Evolutionary conservation across 225 moss, liverwort and hornwort species (phyloP).

Genomic region (Straminergon stramineum): DNA sequence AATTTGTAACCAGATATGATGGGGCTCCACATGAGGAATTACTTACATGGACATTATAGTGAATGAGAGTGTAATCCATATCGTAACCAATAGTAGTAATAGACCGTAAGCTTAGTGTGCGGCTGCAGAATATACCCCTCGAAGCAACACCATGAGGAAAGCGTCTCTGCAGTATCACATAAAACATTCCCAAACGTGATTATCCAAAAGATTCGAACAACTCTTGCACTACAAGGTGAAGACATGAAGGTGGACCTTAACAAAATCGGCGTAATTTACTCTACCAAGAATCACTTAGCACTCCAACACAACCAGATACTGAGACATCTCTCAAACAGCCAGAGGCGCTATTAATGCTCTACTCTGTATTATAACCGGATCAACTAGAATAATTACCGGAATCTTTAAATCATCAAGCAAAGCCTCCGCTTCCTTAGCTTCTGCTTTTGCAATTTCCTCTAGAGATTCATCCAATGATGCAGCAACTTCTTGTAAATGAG

Average conservation of each 20-base stretch:
- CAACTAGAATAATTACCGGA: slow-evolving; percentile 36
- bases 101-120: slow-evolving; percentile 73
- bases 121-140: slow-evolving; percentile 85
- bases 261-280: neutral
- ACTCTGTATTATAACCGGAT: neutral
- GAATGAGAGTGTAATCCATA: slow-evolving; percentile 91
- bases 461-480: slow-evolving; percentile 53
- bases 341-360: neutral
- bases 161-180: slow-evolving; percentile 49
- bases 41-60: slow-evolving; percentile 72
- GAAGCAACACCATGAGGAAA: slow-evolving; percentile 77
- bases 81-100: slow-evolving; percentile 92
- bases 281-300: neutral
- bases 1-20: neutral
- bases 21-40: neutral
- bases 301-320: neutral
- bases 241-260: neutral
- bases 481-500: slow-evolving; percentile 48
- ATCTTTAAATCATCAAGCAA: slow-evolving; percentile 74
- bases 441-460: slow-evolving; percentile 75
- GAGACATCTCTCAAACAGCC: neutral
- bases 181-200: neutral
- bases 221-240: neutral
- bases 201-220: neutral
- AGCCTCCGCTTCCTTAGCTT: slow-evolving; percentile 81